Evolutionary conservation across 139 green algal species (phyloP).

Genomic region (Tetratostichococcus sp.): DNA sequence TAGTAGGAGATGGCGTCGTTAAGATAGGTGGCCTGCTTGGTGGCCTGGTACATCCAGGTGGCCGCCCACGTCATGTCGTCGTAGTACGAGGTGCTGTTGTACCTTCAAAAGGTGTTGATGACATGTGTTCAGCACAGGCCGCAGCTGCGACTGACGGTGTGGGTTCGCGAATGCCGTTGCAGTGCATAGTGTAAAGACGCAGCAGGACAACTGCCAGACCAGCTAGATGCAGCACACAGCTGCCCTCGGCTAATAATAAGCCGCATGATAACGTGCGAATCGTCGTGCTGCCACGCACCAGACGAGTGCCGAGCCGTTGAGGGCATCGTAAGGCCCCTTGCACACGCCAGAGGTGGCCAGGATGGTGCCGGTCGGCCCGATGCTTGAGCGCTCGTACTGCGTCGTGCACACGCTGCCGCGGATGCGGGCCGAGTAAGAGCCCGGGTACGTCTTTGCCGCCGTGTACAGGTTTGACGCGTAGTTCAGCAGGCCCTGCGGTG

Average conservation of each 20-base stretch:
- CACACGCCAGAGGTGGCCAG: slow-evolving; percentile 28
- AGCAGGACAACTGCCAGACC: too few species aligned
- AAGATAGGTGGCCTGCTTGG: slow-evolving; percentile 42
- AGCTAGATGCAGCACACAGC: too few species aligned
- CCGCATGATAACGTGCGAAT: too few species aligned
- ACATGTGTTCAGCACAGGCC: too few species aligned
- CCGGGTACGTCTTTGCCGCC: not conserved
- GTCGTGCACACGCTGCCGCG: not conserved
- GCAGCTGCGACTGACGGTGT: too few species aligned
- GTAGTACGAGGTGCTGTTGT: slow-evolving; percentile 42
- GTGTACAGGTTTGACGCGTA: not conserved
- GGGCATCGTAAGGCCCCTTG: slow-evolving; percentile 31
- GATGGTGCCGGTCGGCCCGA: not conserved
- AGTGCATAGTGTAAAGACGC: too few species aligned
- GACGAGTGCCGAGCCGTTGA: slow-evolving; percentile 7
- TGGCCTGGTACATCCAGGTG: slow-evolving; percentile 53
- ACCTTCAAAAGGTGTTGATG: slow-evolving; percentile 1
- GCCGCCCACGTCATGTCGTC: slow-evolving; percentile 65
- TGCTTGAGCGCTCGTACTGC: not conserved
- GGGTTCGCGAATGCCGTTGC: too few species aligned
- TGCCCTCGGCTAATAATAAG: too few species aligned
- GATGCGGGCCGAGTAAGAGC: not conserved
- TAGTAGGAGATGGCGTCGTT: slow-evolving; percentile 41
- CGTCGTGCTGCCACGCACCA: not conserved
- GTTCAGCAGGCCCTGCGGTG: not conserved